phyloP scores from a whole-genome alignment of 2,329 filamentous ascomycete species.

The Aspergillus sojae region DNA sequence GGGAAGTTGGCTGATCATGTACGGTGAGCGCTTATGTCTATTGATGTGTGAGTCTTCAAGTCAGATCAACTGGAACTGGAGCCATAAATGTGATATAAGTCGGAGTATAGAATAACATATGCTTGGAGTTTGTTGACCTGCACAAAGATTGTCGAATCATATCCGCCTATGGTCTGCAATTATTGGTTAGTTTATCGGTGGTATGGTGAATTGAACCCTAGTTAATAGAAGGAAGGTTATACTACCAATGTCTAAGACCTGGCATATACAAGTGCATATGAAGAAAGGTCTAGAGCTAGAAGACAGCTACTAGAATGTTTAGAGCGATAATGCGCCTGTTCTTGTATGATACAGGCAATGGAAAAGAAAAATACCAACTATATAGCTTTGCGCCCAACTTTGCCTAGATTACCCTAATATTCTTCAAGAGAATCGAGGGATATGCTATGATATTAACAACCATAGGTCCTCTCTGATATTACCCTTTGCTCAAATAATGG shows the following conservation, averaged over 20 bases:
- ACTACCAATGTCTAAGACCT: background rate
- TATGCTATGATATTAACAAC: too few species aligned
- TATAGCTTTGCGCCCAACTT: too few species aligned
- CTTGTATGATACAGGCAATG: background rate
- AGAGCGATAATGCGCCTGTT: background rate
- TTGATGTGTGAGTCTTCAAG: background rate
- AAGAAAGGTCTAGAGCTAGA: background rate
- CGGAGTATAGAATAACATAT: background rate
- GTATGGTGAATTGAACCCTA: too few species aligned
- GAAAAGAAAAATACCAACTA: background rate
- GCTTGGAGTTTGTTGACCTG: background rate
- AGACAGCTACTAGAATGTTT: background rate
- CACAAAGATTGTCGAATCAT: background rate
- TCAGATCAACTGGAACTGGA: background rate
- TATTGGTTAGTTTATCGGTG: background rate
- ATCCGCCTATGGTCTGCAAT: background rate
- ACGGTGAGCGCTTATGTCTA: background rate
- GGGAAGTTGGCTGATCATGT: too few species aligned
- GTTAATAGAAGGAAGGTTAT: too few species aligned
- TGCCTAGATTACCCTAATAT: background rate
- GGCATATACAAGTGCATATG: background rate
- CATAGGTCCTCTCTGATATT: too few species aligned
- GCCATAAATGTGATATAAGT: background rate
- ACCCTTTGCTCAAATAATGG: too few species aligned
- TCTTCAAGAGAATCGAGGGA: too few species aligned